Evolutionary conservation across 2,329 filamentous ascomycete genomes (phyloP).

Genomic region (Fusarium piperis): DNA sequence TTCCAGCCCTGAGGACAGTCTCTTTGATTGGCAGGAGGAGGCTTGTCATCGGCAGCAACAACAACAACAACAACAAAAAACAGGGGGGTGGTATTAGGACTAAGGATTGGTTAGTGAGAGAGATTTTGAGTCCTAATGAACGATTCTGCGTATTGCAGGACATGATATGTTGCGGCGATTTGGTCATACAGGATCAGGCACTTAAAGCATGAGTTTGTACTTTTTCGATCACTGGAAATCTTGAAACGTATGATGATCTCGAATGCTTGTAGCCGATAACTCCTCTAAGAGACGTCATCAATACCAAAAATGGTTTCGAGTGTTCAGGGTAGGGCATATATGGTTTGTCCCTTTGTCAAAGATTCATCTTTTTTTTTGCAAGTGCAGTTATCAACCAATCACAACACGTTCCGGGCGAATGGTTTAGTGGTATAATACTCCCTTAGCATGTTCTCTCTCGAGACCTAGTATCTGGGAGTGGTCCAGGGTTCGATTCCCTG

Average conservation of each 20-base stretch:
- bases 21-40: not conserved
- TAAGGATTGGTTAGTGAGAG: not conserved
- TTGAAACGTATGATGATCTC: not conserved
- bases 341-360: not conserved
- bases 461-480: slow-evolving; percentile 14
- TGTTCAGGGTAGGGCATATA: not conserved
- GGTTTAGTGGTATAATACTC: slow-evolving; percentile 30
- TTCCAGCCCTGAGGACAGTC: not conserved
- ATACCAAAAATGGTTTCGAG: no score
- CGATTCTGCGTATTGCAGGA: not conserved
- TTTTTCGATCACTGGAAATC: not conserved
- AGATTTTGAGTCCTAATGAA: not conserved
- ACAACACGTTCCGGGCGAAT: not conserved
- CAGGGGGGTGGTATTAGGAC: not conserved
- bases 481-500: slow-evolving; percentile 35
- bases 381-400: not conserved
- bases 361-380: not conserved
- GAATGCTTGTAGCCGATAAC: no score
- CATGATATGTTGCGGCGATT: not conserved
- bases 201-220: not conserved
- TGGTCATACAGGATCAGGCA: not conserved
- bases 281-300: no score
- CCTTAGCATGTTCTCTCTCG: slow-evolving; percentile 12
- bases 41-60: not conserved
- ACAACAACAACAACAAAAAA: not conserved